These are phyloP conservation scores for Beauveria scarabaeidicola DNA, from an alignment of 2,329 filamentous ascomycete species.

Conservation along the genomic window DNA sequence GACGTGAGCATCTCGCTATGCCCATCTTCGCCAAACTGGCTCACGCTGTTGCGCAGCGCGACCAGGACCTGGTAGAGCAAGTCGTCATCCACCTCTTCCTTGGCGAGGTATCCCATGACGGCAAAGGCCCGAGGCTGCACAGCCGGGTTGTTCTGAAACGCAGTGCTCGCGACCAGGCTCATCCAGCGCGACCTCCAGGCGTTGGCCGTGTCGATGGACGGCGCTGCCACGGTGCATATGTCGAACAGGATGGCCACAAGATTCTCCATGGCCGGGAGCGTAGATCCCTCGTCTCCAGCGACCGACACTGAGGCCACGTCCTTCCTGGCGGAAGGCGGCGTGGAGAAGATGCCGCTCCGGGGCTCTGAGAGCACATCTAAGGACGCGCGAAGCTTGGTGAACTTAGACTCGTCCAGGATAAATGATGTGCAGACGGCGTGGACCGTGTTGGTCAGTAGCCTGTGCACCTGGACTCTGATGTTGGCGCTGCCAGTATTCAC, in stretches of 20 bases:
- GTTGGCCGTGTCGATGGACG: conserved; percentile 56
- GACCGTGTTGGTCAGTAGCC: conserved; percentile 56
- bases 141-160: conserved; percentile 64
- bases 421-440: conserved; percentile 62
- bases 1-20: conserved; percentile 61
- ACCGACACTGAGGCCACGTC: conserved; percentile 49
- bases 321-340: conserved; percentile 34
- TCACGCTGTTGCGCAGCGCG: conserved; percentile 55
- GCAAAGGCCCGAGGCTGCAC: conserved; percentile 62
- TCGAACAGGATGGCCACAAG: conserved; percentile 56
- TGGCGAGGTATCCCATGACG: conserved; percentile 61
- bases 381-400: conserved; percentile 46
- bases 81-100: conserved; percentile 66
- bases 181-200: conserved; percentile 66
- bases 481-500: conserved; percentile 54
- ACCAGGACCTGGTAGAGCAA: conserved; percentile 63
- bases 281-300: conserved; percentile 42
- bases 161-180: conserved; percentile 63
- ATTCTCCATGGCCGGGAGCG: conserved; percentile 50
- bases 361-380: conserved; percentile 53
- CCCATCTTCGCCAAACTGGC: conserved; percentile 55
- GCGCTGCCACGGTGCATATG: conserved; percentile 53
- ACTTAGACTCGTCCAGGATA: conserved; percentile 48
- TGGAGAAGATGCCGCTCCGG: conserved; percentile 48
- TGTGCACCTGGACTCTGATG: conserved; percentile 51